These are phyloP conservation scores for Ustilago shanxiensis DNA, from an alignment of 1,284 basidiomycete genomes.

Conservation along the genomic window DNA sequence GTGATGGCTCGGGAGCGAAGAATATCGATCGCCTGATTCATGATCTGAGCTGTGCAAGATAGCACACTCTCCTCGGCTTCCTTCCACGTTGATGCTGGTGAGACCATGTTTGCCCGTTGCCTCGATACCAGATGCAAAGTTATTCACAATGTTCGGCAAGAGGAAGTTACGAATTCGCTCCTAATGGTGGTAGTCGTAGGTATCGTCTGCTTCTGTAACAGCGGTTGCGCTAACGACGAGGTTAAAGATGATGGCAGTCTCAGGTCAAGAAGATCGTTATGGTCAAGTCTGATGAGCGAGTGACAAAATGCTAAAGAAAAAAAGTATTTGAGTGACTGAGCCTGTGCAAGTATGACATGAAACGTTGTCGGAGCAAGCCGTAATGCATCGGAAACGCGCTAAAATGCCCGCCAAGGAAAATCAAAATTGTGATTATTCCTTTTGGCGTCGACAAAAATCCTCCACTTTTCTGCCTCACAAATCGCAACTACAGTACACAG, in stretches of 20 bases:
- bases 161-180: too few relatives aligned
- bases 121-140: background rate
- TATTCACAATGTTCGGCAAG: too few relatives aligned
- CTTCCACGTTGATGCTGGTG: constrained; percentile 25
- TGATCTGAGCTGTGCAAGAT: constrained; percentile 57
- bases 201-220: too few relatives aligned
- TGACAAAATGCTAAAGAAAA: background rate
- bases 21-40: constrained; percentile 56
- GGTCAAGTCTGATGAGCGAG: background rate
- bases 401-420: background rate
- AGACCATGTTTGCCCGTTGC: constrained; percentile 10
- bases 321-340: too few relatives aligned
- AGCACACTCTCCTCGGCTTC: constrained; percentile 55
- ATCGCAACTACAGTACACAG: background rate
- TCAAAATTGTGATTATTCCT: background rate
- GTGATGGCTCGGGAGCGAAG: constrained; percentile 40
- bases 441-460: background rate
- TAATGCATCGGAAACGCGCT: background rate
- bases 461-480: background rate
- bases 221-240: too few relatives aligned
- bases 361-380: constrained; percentile 3
- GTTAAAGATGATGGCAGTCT: background rate
- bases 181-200: too few relatives aligned
- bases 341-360: too few relatives aligned
- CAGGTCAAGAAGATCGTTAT: background rate